These are phyloP conservation scores for Fusarium sp. DNA, from an alignment of 2,329 filamentous ascomycete genomes.

Conservation along the genomic window DNA sequence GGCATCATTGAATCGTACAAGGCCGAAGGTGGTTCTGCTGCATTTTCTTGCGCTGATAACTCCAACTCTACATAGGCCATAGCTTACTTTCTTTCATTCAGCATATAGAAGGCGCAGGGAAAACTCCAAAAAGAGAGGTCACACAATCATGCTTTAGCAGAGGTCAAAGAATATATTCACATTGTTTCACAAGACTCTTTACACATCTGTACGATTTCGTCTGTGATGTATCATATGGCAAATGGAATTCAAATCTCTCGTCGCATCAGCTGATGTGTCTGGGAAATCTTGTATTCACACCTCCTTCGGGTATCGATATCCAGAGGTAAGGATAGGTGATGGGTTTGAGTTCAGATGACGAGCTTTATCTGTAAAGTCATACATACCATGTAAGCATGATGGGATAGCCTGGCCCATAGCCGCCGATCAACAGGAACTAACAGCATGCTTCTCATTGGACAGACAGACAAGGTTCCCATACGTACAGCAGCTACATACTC, in stretches of 20 bases:
- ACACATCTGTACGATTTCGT: not conserved
- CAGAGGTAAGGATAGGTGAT: too few species aligned
- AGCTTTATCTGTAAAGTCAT: not conserved
- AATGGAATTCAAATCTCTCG: too few species aligned
- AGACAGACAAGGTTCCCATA: not conserved
- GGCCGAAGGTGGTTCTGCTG: slow-evolving; percentile 48
- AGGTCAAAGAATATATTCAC: slow-evolving; percentile 10
- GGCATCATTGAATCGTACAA: slow-evolving; percentile 48
- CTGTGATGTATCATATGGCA: not conserved
- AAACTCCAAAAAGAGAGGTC: not conserved
- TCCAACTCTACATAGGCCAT: slow-evolving; percentile 44
- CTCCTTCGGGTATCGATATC: not conserved
- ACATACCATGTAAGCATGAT: not conserved
- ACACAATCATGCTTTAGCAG: not conserved
- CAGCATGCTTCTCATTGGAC: not conserved
- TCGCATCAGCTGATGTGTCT: too few species aligned
- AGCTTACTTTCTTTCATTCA: slow-evolving; percentile 4
- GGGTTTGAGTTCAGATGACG: not conserved
- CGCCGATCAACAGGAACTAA: slow-evolving; percentile 6
- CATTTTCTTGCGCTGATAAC: slow-evolving; percentile 56
- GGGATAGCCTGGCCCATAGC: not conserved
- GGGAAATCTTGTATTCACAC: too few species aligned
- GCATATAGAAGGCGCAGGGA: slow-evolving; percentile 3
- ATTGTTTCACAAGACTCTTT: not conserved
- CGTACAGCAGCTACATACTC: too few species aligned